Conservation (phyloP, 1,284 basidiomycete genomes). For the Pyrrhoderma lamaoense region DNA sequence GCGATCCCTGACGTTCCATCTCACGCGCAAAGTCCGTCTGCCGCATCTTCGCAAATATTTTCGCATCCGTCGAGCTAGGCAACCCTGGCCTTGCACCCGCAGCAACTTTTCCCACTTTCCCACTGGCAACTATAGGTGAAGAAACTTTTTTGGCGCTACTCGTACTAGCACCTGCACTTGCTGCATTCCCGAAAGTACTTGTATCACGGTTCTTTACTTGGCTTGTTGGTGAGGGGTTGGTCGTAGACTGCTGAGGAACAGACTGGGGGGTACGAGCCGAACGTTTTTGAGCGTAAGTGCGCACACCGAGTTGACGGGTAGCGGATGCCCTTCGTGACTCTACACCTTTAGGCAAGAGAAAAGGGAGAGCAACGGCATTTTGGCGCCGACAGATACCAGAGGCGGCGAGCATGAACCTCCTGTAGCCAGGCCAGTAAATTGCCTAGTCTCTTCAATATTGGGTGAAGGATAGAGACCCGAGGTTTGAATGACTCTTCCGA, state of each 20-base stretch:
- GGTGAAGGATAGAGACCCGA: no score
- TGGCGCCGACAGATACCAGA: background rate
- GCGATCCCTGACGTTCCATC: constrained; percentile 7
- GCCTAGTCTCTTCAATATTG: no score
- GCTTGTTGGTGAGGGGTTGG: constrained; percentile 9
- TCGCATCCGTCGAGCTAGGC: no score
- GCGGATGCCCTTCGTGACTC: background rate
- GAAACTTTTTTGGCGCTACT: background rate
- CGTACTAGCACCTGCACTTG: background rate
- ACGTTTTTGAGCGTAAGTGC: constrained; percentile 10
- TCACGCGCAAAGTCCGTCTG: background rate
- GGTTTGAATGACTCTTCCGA: background rate
- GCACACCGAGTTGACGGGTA: background rate
- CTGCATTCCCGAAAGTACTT: background rate
- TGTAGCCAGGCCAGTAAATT: no score
- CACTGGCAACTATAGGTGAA: background rate
- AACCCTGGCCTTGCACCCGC: no score
- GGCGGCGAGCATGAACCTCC: no score
- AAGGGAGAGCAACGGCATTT: background rate
- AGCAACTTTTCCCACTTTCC: no score
- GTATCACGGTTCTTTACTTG: constrained; percentile 15
- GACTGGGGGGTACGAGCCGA: constrained; percentile 10
- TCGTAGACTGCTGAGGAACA: constrained; percentile 5
- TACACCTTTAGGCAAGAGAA: background rate
- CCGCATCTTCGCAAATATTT: constrained; percentile 2